Conservation (phyloP, 495 filamentous ascomycete species). For the Aspergillus nanangensis region DNA sequence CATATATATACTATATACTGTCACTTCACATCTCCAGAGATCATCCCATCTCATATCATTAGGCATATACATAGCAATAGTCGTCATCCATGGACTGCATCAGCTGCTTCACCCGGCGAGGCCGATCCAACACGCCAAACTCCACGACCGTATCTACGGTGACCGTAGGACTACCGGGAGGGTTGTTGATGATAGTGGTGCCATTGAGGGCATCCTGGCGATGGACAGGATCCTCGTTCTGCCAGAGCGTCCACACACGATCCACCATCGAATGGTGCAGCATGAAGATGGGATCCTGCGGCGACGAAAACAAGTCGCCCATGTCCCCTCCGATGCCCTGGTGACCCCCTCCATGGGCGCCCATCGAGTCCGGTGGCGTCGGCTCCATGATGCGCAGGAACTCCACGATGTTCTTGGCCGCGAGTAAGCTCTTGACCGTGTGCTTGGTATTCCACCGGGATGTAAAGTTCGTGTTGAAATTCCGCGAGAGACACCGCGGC, state of each 20-base stretch:
- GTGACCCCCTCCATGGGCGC: conserved; percentile 27
- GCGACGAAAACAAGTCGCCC: conserved; percentile 24
- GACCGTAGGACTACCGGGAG: conserved; percentile 15
- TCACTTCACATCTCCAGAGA: too few relatives aligned
- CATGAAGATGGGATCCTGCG: conserved; percentile 52
- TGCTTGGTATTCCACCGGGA: conserved; percentile 15
- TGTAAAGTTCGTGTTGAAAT: conserved; percentile 19
- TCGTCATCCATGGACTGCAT: conserved; percentile 16
- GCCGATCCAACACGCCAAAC: conserved; percentile 23
- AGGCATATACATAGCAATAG: conserved; percentile 24
- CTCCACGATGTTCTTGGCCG: conserved; percentile 6
- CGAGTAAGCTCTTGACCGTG: conserved; percentile 5
- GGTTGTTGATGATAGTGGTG: conserved; percentile 20
- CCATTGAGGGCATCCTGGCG: conserved; percentile 24
- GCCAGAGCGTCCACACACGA: conserved; percentile 58
- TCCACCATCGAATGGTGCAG: conserved; percentile 55
- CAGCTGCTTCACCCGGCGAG: conserved; percentile 17
- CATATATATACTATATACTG: too few relatives aligned
- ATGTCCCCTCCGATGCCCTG: conserved; percentile 20
- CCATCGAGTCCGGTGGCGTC: conserved; percentile 16
- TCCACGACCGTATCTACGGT: conserved; percentile 23
- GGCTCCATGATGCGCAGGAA: conserved; percentile 25
- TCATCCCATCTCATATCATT: too few relatives aligned
- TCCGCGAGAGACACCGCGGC: conserved; percentile 60
- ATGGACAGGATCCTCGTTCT: conserved; percentile 17